Percentiles rank a stretch among this genome's conserved stretches.
These are phyloP conservation scores for Mycena leptocephala DNA, from an alignment of 768 basidiomycete species.

Conservation along the genomic window DNA sequence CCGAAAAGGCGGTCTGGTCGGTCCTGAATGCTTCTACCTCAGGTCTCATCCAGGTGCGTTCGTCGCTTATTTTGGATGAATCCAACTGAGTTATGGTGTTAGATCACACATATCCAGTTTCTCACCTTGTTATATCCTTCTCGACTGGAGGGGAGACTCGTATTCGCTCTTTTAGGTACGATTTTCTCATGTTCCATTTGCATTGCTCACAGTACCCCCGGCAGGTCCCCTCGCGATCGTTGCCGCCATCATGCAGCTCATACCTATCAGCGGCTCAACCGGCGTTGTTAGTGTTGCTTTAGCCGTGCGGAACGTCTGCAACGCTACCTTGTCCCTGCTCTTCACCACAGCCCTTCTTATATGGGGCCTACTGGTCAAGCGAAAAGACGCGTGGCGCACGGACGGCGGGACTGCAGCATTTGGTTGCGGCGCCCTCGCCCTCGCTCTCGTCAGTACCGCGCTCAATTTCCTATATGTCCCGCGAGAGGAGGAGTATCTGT, in stretches of 20 bases:
- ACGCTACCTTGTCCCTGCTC: slow-evolving; percentile 95
- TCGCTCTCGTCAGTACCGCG: slow-evolving; percentile 88
- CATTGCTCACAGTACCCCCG: background rate
- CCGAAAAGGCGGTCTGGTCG: slow-evolving; percentile 85
- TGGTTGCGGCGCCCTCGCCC: slow-evolving; percentile 84
- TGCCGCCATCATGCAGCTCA: slow-evolving; percentile 87
- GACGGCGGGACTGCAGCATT: slow-evolving; percentile 98
- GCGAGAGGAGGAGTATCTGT: slow-evolving; percentile 87
- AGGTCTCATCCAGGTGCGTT: slow-evolving; percentile 85
- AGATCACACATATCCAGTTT: slow-evolving; percentile 99
- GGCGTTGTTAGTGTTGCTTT: slow-evolving; percentile 71
- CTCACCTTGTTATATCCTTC: slow-evolving; percentile 96
- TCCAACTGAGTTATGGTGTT: slow-evolving; percentile 4
- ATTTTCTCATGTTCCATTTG: slow-evolving; percentile 38
- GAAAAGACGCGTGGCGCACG: slow-evolving; percentile 93
- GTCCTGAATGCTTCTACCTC: slow-evolving; percentile 91
- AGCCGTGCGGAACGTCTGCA: slow-evolving; percentile 94
- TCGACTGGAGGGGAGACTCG: slow-evolving; percentile 87
- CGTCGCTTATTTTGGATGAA: background rate
- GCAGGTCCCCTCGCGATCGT: slow-evolving; percentile 88
- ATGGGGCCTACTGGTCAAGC: slow-evolving; percentile 95
- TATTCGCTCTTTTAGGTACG: slow-evolving; percentile 86
- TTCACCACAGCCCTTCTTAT: slow-evolving; percentile 92
- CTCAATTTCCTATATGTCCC: slow-evolving; percentile 94
- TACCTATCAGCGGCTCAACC: slow-evolving; percentile 71